Conservation (phyloP, 108 stramenopile species). For the Poteriospumella lacustris region DNA sequence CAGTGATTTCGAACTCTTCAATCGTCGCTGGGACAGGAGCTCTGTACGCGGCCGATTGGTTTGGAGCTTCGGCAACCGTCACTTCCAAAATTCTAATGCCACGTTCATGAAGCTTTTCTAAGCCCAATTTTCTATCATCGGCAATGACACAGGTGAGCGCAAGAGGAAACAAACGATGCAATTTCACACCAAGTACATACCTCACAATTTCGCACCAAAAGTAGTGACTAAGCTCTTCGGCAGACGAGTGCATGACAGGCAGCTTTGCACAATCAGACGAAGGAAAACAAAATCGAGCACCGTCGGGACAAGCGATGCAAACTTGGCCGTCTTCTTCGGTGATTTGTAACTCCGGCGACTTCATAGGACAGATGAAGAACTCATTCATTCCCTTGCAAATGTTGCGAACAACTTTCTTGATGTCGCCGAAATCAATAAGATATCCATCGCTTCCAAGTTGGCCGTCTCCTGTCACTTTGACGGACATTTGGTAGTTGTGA, state of each 20-base stretch:
- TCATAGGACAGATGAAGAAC: conserved; percentile 77
- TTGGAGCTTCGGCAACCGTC: conserved; percentile 74
- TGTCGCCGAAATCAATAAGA: conserved; percentile 83
- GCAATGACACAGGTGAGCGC: too few relatives aligned
- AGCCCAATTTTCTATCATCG: conserved; percentile 48
- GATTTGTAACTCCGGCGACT: conserved; percentile 60
- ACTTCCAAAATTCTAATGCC: conserved; percentile 79
- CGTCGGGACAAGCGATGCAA: conserved; percentile 71
- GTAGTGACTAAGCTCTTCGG: conserved; percentile 85
- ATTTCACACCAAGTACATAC: not conserved
- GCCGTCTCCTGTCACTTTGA: conserved; percentile 59
- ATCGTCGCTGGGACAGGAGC: not conserved
- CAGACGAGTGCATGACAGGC: conserved; percentile 84
- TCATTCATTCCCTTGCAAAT: conserved; percentile 86
- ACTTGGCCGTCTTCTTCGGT: conserved; percentile 63
- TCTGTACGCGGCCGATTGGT: conserved; percentile 65
- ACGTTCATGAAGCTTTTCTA: conserved; percentile 58
- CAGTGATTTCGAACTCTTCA: too few relatives aligned
- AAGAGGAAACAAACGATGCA: not conserved
- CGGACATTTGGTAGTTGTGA: conserved; percentile 78
- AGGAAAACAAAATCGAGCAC: conserved; percentile 70
- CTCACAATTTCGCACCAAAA: conserved; percentile 63
- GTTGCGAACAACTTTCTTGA: conserved; percentile 66
- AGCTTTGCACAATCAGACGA: conserved; percentile 73
- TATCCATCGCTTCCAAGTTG: conserved; percentile 69